These are phyloP conservation scores for Sechiopsis laciniata DNA, from an alignment of 306 rosid genomes.

Conservation along the genomic window DNA sequence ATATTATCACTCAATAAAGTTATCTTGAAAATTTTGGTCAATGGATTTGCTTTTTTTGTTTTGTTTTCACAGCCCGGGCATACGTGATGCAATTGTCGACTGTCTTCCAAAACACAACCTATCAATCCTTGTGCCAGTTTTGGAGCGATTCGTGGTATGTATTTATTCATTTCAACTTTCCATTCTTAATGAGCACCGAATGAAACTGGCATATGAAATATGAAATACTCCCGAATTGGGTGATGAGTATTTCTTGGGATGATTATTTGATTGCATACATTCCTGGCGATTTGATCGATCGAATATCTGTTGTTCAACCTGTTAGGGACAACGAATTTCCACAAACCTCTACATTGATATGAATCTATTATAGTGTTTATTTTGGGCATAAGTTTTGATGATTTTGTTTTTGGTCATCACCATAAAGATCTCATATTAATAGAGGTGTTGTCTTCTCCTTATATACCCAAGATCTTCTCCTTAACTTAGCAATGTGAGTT, in stretches of 20 bases:
- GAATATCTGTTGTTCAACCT: not conserved
- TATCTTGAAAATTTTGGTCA: slow-evolving; percentile 17
- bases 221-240: not conserved
- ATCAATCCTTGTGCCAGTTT: slow-evolving; percentile 73
- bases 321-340: too few species aligned
- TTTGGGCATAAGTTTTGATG: too few species aligned
- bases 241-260: slow-evolving; percentile 1
- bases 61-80: slow-evolving; percentile 32
- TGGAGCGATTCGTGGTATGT: slow-evolving; percentile 97
- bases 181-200: not conserved
- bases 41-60: slow-evolving; percentile 10
- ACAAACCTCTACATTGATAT: too few species aligned
- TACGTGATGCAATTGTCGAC: slow-evolving; percentile 41
- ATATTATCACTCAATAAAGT: not conserved
- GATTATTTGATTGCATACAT: not conserved
- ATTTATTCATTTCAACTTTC: slow-evolving; percentile 14
- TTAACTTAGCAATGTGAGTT: too few species aligned
- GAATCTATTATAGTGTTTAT: too few species aligned
- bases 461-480: too few species aligned
- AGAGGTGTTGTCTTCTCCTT: too few species aligned
- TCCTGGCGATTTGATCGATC: not conserved
- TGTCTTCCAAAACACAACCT: slow-evolving; percentile 59
- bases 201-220: not conserved
- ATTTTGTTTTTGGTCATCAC: too few species aligned
- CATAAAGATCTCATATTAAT: too few species aligned